These are phyloP conservation scores for Hemisphaericaspora nanyangensis DNA, from an alignment of 805 yeast genomes.

Conservation along the genomic window DNA sequence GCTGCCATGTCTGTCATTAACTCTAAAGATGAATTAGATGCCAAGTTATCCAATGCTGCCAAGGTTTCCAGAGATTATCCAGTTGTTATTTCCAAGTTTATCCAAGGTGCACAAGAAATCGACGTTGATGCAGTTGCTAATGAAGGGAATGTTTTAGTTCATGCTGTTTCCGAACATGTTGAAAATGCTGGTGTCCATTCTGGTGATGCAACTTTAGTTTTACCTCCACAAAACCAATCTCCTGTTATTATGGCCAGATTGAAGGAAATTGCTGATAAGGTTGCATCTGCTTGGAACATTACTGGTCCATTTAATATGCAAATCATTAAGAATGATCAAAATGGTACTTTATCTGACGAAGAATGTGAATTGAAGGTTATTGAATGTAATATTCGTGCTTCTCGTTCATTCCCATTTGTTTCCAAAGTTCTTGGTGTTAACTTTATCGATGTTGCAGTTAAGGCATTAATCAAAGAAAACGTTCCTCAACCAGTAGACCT, in stretches of 20 bases:
- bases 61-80: slow-evolving; percentile 95
- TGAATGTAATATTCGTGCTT: slow-evolving; percentile 98
- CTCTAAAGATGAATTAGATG: slow-evolving; percentile 72
- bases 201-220: slow-evolving; percentile 94
- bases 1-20: slow-evolving; percentile 97
- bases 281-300: slow-evolving; percentile 89
- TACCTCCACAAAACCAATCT: slow-evolving; percentile 84
- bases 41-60: slow-evolving; percentile 82
- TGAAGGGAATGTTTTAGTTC: slow-evolving; percentile 84
- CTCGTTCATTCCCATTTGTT: slow-evolving; percentile 98
- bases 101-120: slow-evolving; percentile 93
- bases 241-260: slow-evolving; percentile 65
- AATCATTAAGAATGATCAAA: slow-evolving; percentile 74
- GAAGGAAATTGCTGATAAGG: slow-evolving; percentile 87
- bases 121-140: slow-evolving; percentile 96
- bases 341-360: slow-evolving; percentile 52
- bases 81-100: slow-evolving; percentile 93
- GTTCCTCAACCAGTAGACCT: slow-evolving; percentile 79
- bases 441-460: slow-evolving; percentile 92
- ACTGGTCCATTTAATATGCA: slow-evolving; percentile 99
- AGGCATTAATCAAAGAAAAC: slow-evolving; percentile 71
- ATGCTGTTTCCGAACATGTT: slow-evolving; percentile 95
- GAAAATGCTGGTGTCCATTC: slow-evolving; percentile 99
- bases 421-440: slow-evolving; percentile 94
- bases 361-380: slow-evolving; percentile 79